These are phyloP conservation scores for Xylariaceae sp. DNA, from an alignment of 2,329 filamentous ascomycete species.

Conservation along the genomic window DNA sequence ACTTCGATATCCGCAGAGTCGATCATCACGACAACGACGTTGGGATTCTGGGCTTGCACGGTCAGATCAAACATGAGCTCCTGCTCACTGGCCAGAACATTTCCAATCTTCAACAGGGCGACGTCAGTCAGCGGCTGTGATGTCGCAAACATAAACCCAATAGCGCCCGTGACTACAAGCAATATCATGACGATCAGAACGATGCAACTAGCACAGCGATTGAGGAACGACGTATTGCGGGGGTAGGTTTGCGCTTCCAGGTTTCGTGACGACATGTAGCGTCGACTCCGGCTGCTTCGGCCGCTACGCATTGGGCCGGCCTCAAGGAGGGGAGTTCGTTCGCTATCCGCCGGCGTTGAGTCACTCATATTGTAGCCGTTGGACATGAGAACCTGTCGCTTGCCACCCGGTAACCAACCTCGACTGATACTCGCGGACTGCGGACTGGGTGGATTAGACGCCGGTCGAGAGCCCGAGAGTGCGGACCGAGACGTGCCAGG, in stretches of 20 bases:
- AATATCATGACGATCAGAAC: conserved; percentile 77
- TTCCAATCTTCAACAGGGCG: conserved; percentile 72
- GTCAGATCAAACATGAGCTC: conserved; percentile 92
- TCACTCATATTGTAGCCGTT: conserved; percentile 76
- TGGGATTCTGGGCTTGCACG: conserved; percentile 85
- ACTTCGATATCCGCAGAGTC: conserved; percentile 84
- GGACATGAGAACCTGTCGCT: conserved; percentile 56
- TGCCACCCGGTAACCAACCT: conserved; percentile 33
- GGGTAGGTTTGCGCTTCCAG: conserved; percentile 68
- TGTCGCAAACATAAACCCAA: conserved; percentile 85
- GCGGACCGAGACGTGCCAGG: conserved; percentile 61
- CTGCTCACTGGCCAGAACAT: conserved; percentile 88
- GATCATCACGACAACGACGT: conserved; percentile 81
- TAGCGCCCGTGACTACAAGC: conserved; percentile 75
- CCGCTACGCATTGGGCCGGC: conserved; percentile 51
- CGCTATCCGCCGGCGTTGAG: conserved; percentile 71
- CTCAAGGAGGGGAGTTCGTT: conserved; percentile 73
- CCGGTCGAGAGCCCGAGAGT: conserved; percentile 55
- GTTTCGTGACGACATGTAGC: conserved; percentile 53
- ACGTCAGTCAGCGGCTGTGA: conserved; percentile 82
- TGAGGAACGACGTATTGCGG: conserved; percentile 57
- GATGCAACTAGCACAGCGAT: conserved; percentile 78
- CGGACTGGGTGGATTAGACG: conserved; percentile 66
- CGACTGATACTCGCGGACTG: conserved; percentile 38
- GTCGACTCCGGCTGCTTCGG: conserved; percentile 54